A percentile compares a stretch with the other conserved stretches of the same genome.
phyloP scores from a whole-genome alignment of 129 eudicot species.

The Mikania micrantha region DNA sequence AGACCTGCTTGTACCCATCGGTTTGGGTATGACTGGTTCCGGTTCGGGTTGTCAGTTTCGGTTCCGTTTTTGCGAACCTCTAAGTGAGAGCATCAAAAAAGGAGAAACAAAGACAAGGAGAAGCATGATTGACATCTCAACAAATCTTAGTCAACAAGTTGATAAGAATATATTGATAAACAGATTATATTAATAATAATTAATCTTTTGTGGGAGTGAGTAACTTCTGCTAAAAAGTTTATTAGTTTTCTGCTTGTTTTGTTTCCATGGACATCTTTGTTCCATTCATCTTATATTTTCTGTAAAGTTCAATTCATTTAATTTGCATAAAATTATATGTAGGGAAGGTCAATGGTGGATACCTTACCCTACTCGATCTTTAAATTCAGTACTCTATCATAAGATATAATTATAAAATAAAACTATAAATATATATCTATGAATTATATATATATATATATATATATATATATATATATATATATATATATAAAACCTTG shows the following conservation, averaged over 20 bases:
- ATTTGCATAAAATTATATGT: neutral
- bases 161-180: conserved; percentile 27
- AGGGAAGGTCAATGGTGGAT: conserved; percentile 10
- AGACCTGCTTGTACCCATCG: too few relatives aligned
- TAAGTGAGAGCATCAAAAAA: conserved; percentile 4
- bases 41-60: too few relatives aligned
- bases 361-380: conserved; percentile 10
- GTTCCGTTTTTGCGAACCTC: too few relatives aligned
- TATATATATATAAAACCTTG: too few relatives aligned
- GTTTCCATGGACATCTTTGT: conserved; percentile 19
- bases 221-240: conserved; percentile 7
- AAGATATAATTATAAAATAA: neutral
- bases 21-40: too few relatives aligned
- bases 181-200: conserved; percentile 13
- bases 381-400: too few relatives aligned
- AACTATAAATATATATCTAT: too few relatives aligned
- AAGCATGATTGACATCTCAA: conserved; percentile 15
- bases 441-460: too few relatives aligned
- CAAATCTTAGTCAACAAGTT: conserved; percentile 24
- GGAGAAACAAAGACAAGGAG: conserved; percentile 21
- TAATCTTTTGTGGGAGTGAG: conserved; percentile 28
- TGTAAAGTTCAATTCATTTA: neutral
- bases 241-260: conserved; percentile 22
- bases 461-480: too few relatives aligned
- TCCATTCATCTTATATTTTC: conserved; percentile 6